phyloP scores from a whole-genome alignment of 148 eudicot species.

The Fagopyrum esculentum region DNA sequence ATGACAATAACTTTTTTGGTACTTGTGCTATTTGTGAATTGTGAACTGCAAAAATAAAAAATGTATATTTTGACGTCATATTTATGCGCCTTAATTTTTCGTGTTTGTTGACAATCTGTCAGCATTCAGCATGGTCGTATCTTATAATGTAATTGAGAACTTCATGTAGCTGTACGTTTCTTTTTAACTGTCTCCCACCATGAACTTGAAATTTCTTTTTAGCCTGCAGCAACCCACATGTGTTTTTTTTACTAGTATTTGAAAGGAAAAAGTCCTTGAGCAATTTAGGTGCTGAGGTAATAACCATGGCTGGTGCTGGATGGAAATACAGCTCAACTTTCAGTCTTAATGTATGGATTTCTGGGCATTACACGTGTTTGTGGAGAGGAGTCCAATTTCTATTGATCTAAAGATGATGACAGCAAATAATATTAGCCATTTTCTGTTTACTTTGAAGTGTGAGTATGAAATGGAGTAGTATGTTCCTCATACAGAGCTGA shows the following conservation, averaged over 20 bases:
- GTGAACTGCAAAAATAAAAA: background rate
- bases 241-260: background rate
- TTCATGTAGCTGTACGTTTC: background rate
- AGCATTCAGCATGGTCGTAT: background rate
- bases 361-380: conserved; percentile 1
- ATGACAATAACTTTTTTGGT: background rate
- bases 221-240: background rate
- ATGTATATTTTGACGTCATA: background rate
- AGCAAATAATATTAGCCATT: conserved; percentile 8
- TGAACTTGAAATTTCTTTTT: background rate
- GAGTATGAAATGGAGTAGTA: conserved; percentile 28
- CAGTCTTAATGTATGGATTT: background rate
- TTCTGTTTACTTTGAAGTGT: conserved; percentile 25
- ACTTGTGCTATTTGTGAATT: too few species aligned
- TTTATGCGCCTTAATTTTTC: background rate
- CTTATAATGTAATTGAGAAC: background rate
- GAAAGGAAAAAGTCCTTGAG: background rate
- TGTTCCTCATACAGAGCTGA: conserved; percentile 42
- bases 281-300: background rate
- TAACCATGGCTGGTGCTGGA: background rate
- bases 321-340: conserved; percentile 12
- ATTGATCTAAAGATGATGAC: background rate
- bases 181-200: background rate
- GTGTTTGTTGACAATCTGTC: background rate
- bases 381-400: background rate